Percentiles rank a stretch among this genome's conserved stretches.
Evolutionary conservation across 768 basidiomycete genomes (phyloP).

Genomic region (Podaxis sp.): DNA sequence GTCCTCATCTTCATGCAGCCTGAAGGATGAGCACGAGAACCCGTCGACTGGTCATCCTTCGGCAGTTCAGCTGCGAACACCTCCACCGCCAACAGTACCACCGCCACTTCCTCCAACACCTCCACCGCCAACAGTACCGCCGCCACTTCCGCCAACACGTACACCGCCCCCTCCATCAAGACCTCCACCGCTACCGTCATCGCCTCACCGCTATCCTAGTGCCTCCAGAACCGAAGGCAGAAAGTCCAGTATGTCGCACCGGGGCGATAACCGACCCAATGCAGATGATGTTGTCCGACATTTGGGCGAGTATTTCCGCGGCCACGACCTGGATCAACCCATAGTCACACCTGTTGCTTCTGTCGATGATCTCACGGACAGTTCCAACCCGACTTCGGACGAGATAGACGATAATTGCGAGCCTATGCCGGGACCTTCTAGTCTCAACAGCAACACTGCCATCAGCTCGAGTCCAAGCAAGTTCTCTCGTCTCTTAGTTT

Average conservation of each 20-base stretch:
- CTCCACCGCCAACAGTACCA: constrained; percentile 8
- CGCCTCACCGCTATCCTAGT: constrained; percentile 1
- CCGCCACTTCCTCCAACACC: constrained; percentile 8
- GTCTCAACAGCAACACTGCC: not conserved
- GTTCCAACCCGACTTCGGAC: constrained; percentile 1
- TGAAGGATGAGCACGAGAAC: not conserved
- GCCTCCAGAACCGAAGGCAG: not conserved
- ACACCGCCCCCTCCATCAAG: constrained; percentile 7
- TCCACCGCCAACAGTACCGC: constrained; percentile 9
- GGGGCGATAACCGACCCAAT: constrained; percentile 54
- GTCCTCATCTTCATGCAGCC: not conserved
- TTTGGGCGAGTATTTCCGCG: constrained; percentile 83
- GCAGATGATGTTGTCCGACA: constrained; percentile 77
- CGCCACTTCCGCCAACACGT: constrained; percentile 10
- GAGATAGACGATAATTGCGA: not conserved
- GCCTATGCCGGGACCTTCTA: not conserved
- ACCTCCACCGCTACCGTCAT: not conserved
- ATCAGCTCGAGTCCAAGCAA: constrained; percentile 2
- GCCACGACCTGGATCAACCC: constrained; percentile 83
- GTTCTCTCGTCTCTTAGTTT: constrained; percentile 6
- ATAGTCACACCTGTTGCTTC: constrained; percentile 55
- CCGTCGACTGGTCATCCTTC: not conserved
- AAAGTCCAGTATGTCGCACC: not conserved
- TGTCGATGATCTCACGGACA: constrained; percentile 1
- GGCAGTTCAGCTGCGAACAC: not conserved